Conservation (phyloP, 2,329 filamentous ascomycete species). For the Pseudovirgaria hyperparasitica region DNA sequence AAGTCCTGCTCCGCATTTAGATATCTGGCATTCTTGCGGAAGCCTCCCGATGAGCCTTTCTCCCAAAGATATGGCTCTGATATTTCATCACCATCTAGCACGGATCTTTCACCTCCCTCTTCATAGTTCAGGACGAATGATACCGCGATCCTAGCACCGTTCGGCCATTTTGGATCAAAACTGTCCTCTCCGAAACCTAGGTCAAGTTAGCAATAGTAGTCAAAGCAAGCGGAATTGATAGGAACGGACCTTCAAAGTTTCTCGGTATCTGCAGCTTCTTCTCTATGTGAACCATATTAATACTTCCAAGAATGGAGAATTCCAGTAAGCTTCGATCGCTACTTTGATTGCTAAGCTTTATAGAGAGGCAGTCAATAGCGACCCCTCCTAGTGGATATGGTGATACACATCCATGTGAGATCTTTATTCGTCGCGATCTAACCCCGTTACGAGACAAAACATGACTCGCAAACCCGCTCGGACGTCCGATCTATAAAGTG, state of each 20-base stretch:
- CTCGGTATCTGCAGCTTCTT: constrained; percentile 22
- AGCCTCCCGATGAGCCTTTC: constrained; percentile 14
- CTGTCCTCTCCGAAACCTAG: constrained; percentile 14
- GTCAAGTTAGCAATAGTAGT: constrained; percentile 1
- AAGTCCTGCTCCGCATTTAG: constrained; percentile 20
- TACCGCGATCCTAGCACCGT: constrained; percentile 19
- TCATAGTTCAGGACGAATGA: constrained; percentile 14
- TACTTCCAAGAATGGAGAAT: no score
- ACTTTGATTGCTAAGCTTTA: no score
- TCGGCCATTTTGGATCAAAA: constrained; percentile 20
- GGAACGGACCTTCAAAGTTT: constrained; percentile 19
- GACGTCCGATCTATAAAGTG: no score
- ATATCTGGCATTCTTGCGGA: constrained; percentile 15
- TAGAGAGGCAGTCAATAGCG: no score
- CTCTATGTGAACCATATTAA: constrained; percentile 21
- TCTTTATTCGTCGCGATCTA: no score
- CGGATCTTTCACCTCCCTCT: constrained; percentile 11
- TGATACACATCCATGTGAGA: no score
- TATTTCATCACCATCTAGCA: constrained; percentile 8
- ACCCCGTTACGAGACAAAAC: no score
- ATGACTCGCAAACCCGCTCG: no score
- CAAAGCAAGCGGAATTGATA: background rate
- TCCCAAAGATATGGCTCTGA: constrained; percentile 24
- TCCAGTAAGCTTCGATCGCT: no score
- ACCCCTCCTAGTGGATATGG: no score